Evolutionary conservation across 179 eudicot species (phyloP), one percentile per base, ranked within the genome.

Genomic region (Camellia oleifera): DNA sequence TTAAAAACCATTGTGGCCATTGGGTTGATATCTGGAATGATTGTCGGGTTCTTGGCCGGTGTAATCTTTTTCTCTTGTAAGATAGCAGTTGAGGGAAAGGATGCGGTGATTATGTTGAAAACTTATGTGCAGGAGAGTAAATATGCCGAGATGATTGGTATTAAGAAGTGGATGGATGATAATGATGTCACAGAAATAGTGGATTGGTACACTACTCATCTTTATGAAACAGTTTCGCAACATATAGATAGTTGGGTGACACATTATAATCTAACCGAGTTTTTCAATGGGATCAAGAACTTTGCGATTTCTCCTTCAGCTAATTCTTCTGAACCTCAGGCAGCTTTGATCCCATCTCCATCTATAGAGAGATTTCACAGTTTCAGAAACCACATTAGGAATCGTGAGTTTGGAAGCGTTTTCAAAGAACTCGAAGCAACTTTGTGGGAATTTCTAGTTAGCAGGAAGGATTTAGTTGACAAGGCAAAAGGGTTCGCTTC

Each of bases 131-230:
- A 94, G 76, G 91, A 87, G 78, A 94, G 87, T 61, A 93, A 93
- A 80, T 94, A 93, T 69, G 94, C 97, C 0, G 94, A 91, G 84
- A 91, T 76, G 81, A 86, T 91, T 23, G 98, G 98, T 50, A 70
- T 94, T 72, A 91, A 88, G 85, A 74, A 86, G 76, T 94, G 98
- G 98, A 91, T 94, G 92, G 95, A 94, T 76, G 98, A 93, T 44
- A 94, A 94, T 83, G 97, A 94, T 80, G 91, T 94, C n/a, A 87
- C 97, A 20, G 90, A 85, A 44, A 91, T 90, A 89, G 85, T 91
- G 79, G 98, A 93, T 84, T 85, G 18, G 80, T 94, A 91, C 73
- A 79, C 88, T 70, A 82, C 89, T 2, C 83, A 87, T 85, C 53
- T 91, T 44, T 94, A 91, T 23, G 92, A 87, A 20, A 90, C 97